These are phyloP conservation scores for Fraxinus albicans DNA, from an alignment of 305 asterid species.

Conservation along the genomic window DNA sequence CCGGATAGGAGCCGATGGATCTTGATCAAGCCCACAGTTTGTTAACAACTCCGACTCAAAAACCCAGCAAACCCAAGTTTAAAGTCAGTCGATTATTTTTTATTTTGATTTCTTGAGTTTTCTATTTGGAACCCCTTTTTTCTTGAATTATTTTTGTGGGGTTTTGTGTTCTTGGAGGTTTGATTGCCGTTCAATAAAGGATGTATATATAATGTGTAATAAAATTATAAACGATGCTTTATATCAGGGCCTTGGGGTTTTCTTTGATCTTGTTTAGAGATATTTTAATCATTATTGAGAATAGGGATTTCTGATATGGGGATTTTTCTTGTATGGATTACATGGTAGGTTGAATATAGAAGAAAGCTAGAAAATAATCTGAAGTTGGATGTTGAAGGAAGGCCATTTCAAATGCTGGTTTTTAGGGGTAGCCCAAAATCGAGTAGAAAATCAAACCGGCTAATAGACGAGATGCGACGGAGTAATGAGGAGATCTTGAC, in stretches of 20 bases:
- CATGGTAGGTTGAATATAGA: slow-evolving; percentile 48
- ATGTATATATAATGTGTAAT: not conserved
- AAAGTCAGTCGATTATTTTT: slow-evolving; percentile 28
- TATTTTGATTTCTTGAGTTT: not conserved
- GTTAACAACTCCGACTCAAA: slow-evolving; percentile 46
- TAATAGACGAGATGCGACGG: slow-evolving; percentile 53
- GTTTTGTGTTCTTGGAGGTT: slow-evolving; percentile 7
- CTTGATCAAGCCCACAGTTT: slow-evolving; percentile 67
- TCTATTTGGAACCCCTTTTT: not conserved
- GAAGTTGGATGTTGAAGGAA: slow-evolving; percentile 62
- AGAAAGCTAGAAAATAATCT: slow-evolving; percentile 43
- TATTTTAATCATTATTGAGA: not conserved
- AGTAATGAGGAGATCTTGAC: slow-evolving; percentile 37
- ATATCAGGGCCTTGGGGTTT: not conserved
- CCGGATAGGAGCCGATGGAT: slow-evolving; percentile 89
- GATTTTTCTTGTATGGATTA: not conserved
- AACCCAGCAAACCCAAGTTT: slow-evolving; percentile 33
- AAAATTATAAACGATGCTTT: not conserved
- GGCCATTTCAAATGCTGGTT: slow-evolving; percentile 80
- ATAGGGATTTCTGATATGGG: not conserved
- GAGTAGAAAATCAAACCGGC: slow-evolving; percentile 38
- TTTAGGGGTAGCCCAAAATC: slow-evolving; percentile 92
- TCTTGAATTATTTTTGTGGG: slow-evolving; percentile 9
- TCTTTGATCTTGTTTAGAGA: not conserved
- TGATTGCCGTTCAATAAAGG: not conserved